These are phyloP conservation scores for Colletotrichum magnum DNA, from an alignment of 2,329 filamentous ascomycete genomes.

Conservation along the genomic window DNA sequence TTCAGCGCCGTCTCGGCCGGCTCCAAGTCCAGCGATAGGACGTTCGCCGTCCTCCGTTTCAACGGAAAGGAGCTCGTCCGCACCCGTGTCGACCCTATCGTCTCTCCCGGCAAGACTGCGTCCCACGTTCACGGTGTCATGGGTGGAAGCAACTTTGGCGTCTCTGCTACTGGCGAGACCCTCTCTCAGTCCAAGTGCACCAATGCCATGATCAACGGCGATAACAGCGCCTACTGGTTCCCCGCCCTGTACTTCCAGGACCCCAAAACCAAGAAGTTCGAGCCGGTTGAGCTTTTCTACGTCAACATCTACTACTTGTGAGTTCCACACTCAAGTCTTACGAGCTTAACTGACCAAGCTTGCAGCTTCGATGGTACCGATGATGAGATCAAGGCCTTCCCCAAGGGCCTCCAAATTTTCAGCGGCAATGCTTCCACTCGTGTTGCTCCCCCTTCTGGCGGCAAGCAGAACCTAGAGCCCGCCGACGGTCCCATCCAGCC, in stretches of 20 bases:
- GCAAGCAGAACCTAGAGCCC: constrained; percentile 65
- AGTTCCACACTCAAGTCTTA: constrained; percentile 41
- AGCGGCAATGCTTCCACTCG: constrained; percentile 74
- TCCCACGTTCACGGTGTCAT: constrained; percentile 79
- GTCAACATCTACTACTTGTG: constrained; percentile 84
- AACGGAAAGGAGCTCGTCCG: constrained; percentile 74
- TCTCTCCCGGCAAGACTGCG: constrained; percentile 71
- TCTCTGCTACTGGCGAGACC: constrained; percentile 72
- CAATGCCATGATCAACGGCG: constrained; percentile 76
- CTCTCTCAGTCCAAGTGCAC: constrained; percentile 76
- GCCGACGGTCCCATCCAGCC: constrained; percentile 66
- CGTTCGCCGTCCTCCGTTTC: constrained; percentile 80
- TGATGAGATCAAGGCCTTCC: constrained; percentile 79
- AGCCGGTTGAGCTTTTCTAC: constrained; percentile 78
- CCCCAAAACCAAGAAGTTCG: constrained; percentile 72
- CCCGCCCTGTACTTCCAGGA: constrained; percentile 79
- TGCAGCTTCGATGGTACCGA: constrained; percentile 71
- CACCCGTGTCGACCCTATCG: constrained; percentile 77
- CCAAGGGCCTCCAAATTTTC: constrained; percentile 78
- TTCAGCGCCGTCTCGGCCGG: constrained; percentile 53
- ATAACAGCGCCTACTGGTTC: constrained; percentile 84
- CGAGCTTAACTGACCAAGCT: constrained; percentile 46
- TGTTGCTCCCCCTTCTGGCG: constrained; percentile 67
- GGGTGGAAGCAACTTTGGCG: constrained; percentile 78
- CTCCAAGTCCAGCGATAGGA: constrained; percentile 60